phyloP scores from a whole-genome alignment of 192 early-diverging fungal genomes.

The Backusella australiensis region DNA sequence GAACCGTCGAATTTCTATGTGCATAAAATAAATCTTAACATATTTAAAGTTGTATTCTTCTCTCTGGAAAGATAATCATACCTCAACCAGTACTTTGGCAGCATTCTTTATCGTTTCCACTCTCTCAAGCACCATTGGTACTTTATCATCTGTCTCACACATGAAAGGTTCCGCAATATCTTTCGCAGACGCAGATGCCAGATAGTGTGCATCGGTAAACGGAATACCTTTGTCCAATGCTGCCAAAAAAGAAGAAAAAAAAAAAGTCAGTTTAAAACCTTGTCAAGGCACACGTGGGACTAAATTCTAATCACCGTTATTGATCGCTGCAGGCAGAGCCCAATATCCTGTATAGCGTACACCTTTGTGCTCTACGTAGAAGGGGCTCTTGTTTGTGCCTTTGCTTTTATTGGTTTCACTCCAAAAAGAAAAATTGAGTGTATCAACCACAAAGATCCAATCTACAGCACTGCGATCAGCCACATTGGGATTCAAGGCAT shows the following conservation, averaged over 20 bases:
- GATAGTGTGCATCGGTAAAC: constrained; percentile 59
- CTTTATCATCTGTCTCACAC: constrained; percentile 35
- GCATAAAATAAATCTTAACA: not conserved
- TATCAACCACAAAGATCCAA: constrained; percentile 81
- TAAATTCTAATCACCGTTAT: constrained; percentile 46
- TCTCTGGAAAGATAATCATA: constrained; percentile 9
- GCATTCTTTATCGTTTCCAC: constrained; percentile 62
- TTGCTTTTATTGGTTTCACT: constrained; percentile 52
- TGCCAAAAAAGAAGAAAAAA: constrained; percentile 7
- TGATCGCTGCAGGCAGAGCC: constrained; percentile 76
- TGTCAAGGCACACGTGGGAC: not conserved
- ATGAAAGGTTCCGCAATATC: not conserved
- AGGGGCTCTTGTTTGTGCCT: constrained; percentile 40
- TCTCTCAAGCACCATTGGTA: constrained; percentile 63
- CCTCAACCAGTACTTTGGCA: constrained; percentile 63
- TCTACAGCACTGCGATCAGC: constrained; percentile 57
- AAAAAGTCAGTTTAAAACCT: constrained; percentile 1
- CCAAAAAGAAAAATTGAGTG: constrained; percentile 90
- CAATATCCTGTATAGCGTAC: constrained; percentile 74
- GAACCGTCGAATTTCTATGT: constrained; percentile 55
- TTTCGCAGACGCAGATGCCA: constrained; percentile 13
- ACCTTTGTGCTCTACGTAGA: constrained; percentile 58
- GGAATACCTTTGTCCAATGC: constrained; percentile 59
- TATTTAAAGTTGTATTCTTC: not conserved
- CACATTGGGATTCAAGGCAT: constrained; percentile 61